Evolutionary conservation across 768 basidiomycete genomes (phyloP).

Genomic region (Mycena rebaudengoi): DNA sequence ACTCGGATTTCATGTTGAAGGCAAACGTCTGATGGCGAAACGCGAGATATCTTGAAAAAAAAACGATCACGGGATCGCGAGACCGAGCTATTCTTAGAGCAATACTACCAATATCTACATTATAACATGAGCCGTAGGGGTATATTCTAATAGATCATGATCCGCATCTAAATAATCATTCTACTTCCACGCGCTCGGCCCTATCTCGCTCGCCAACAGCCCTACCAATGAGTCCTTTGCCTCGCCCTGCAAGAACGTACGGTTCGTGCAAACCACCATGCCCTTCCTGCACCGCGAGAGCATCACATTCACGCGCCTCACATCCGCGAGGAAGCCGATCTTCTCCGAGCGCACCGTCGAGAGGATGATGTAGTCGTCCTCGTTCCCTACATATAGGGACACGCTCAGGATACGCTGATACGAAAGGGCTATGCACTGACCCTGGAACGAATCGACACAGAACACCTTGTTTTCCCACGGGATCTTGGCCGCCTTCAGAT

Average conservation of each 20-base stretch:
- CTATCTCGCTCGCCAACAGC: constrained; percentile 34
- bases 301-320: constrained; percentile 80
- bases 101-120: no score
- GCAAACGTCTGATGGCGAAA: no score
- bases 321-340: constrained; percentile 68
- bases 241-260: constrained; percentile 55
- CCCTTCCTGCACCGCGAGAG: constrained; percentile 72
- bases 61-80: no score
- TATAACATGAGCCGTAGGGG: no score
- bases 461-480: constrained; percentile 70
- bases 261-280: constrained; percentile 71
- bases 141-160: no score
- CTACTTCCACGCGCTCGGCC: constrained; percentile 28
- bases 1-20: no score
- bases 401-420: constrained; percentile 1
- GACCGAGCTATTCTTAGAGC: no score
- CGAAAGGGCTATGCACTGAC: constrained; percentile 39
- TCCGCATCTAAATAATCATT: no score
- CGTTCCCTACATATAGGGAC: constrained; percentile 68
- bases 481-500: constrained; percentile 54
- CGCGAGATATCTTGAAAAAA: no score
- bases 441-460: constrained; percentile 85
- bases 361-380: constrained; percentile 76
- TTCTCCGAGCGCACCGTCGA: constrained; percentile 71
- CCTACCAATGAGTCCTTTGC: constrained; percentile 44